phyloP scores from a whole-genome alignment of 108 stramenopile species.

The Fragilariopsis cylindrus region DNA sequence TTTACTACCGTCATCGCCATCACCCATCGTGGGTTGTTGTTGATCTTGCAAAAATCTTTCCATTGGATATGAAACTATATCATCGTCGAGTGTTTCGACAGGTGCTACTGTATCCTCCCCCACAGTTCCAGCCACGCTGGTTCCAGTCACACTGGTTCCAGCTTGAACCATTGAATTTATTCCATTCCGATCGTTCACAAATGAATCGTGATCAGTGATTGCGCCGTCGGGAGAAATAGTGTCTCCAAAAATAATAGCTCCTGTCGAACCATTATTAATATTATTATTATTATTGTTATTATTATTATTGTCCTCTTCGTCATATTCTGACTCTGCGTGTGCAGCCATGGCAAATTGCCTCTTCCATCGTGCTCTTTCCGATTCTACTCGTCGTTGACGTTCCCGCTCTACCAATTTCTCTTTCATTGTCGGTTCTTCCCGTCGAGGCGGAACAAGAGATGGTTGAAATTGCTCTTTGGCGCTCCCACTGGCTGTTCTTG shows the following conservation, averaged over 20 bases:
- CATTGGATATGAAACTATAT: constrained; percentile 50
- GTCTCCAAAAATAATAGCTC: not conserved
- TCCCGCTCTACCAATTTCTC: constrained; percentile 76
- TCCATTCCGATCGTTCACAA: no score
- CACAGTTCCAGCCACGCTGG: constrained; percentile 46
- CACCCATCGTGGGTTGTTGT: not conserved
- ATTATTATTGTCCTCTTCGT: constrained; percentile 2
- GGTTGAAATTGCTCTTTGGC: not conserved
- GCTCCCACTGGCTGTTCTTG: not conserved
- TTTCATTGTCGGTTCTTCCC: constrained; percentile 62
- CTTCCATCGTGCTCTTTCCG: constrained; percentile 67
- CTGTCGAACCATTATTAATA: not conserved
- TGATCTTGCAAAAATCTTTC: constrained; percentile 65
- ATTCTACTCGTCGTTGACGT: constrained; percentile 70
- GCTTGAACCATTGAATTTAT: no score
- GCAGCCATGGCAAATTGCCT: constrained; percentile 66
- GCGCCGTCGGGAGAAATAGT: no score
- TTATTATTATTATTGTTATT: not conserved
- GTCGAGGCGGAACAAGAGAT: constrained; percentile 39
- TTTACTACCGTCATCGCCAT: not conserved
- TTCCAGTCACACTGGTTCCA: not conserved
- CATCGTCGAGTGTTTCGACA: constrained; percentile 29
- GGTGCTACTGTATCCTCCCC: constrained; percentile 53
- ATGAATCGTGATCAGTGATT: no score
- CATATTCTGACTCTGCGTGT: constrained; percentile 26